phyloP scores from a whole-genome alignment of 2,329 filamentous ascomycete species.

The Pseudogymnoascus sp. region DNA sequence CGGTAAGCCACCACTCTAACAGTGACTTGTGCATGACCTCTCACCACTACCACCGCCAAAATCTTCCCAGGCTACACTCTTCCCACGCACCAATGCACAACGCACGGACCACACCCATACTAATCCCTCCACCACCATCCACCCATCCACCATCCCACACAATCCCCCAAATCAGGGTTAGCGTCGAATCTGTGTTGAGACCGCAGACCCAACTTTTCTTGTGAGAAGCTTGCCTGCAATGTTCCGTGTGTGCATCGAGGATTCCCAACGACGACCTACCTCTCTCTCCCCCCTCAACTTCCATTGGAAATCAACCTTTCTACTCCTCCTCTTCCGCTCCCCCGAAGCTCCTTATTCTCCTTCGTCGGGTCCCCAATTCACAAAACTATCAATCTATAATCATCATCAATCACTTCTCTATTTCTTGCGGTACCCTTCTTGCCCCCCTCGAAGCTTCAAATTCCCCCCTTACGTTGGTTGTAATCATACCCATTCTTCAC shows the following conservation, averaged over 20 bases:
- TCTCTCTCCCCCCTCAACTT: background rate
- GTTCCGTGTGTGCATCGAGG: background rate
- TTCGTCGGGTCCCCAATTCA: background rate
- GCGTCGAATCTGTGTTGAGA: conserved; percentile 7
- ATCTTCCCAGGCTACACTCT: background rate
- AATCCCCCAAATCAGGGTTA: background rate
- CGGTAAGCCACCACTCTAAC: background rate
- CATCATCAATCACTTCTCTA: background rate
- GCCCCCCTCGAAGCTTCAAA: background rate
- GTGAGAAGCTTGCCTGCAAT: conserved; percentile 6
- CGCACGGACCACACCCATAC: background rate
- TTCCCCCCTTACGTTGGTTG: conserved; percentile 6
- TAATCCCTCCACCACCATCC: background rate
- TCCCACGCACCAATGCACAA: background rate
- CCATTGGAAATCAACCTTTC: conserved; percentile 2
- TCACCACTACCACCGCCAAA: no score
- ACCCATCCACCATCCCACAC: no score
- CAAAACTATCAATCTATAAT: conserved; percentile 7
- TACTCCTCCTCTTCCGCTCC: background rate
- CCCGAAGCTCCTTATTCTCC: background rate
- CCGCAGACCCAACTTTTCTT: conserved; percentile 4
- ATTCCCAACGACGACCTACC: conserved; percentile 1
- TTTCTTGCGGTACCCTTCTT: background rate
- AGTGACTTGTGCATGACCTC: background rate
- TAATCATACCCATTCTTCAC: conserved; percentile 2